Evolutionary conservation across 169 alveolate genomes (phyloP).

Genomic region (Eimeria sp.): DNA sequence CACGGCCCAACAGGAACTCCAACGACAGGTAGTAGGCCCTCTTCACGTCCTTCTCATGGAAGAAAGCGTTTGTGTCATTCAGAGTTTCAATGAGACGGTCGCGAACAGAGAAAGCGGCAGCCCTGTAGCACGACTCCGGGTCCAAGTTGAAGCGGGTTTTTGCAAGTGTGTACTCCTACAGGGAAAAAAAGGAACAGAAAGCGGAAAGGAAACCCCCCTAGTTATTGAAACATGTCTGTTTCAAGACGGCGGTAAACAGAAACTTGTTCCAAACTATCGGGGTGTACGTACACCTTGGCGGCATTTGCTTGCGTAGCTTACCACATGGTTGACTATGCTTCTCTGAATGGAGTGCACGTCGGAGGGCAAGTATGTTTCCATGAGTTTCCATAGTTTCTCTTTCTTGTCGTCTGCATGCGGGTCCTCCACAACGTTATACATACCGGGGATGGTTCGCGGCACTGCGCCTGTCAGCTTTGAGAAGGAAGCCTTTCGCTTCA

Average conservation of each 20-base stretch:
- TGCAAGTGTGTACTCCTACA: constrained; percentile 97
- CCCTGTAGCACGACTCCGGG: constrained; percentile 93
- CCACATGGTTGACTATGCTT: constrained; percentile 91
- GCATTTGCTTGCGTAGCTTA: background rate
- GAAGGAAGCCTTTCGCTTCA: constrained; percentile 91
- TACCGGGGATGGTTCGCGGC: constrained; percentile 87
- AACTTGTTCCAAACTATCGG: background rate
- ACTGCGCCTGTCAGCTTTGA: constrained; percentile 87
- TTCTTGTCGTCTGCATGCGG: constrained; percentile 86
- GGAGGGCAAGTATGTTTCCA: constrained; percentile 91
- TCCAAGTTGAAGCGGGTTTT: constrained; percentile 95
- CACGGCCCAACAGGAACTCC: constrained; percentile 97
- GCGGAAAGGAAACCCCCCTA: background rate
- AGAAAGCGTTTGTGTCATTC: constrained; percentile 96
- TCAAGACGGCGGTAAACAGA: background rate
- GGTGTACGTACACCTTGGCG: constrained; percentile 48
- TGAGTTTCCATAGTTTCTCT: constrained; percentile 93
- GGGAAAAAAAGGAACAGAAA: background rate
- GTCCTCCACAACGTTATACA: constrained; percentile 86
- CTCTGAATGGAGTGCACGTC: constrained; percentile 93
- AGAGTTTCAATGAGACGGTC: constrained; percentile 97
- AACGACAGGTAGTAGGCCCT: constrained; percentile 96
- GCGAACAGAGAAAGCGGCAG: constrained; percentile 94
- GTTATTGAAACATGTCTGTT: background rate
- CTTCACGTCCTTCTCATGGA: constrained; percentile 93